Percentiles rank a stretch among this genome's conserved stretches.
These are phyloP conservation scores for Cladosporium sp. DNA, from an alignment of 2,329 filamentous ascomycete genomes.

Conservation along the genomic window DNA sequence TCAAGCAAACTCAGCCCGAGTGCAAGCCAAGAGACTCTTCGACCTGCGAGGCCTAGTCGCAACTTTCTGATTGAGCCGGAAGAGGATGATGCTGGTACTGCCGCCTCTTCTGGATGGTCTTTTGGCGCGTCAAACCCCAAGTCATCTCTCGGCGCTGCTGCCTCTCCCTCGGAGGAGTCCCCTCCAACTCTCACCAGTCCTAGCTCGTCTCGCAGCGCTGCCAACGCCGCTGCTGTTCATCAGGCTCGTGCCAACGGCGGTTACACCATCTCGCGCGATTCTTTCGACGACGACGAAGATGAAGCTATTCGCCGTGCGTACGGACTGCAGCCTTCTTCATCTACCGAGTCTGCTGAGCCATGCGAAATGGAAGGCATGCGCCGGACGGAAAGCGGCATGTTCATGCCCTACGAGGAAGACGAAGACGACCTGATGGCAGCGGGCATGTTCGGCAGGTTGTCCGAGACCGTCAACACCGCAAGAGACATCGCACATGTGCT, in stretches of 20 bases:
- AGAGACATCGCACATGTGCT: slow-evolving; percentile 62
- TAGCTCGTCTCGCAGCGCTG: background rate
- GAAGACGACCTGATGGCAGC: slow-evolving; percentile 53
- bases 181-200: background rate
- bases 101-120: slow-evolving; percentile 27
- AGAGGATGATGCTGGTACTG: slow-evolving; percentile 15
- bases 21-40: slow-evolving; percentile 76
- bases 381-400: slow-evolving; percentile 81
- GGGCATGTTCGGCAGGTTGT: slow-evolving; percentile 71
- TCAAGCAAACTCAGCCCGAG: slow-evolving; percentile 57
- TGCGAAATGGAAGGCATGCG: slow-evolving; percentile 62
- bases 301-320: slow-evolving; percentile 41
- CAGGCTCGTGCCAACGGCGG: slow-evolving; percentile 6
- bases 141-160: slow-evolving; percentile 27
- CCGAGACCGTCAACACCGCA: slow-evolving; percentile 70
- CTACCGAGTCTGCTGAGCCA: slow-evolving; percentile 37
- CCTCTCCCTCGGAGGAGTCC: slow-evolving; percentile 11
- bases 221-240: slow-evolving; percentile 8
- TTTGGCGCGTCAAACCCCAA: slow-evolving; percentile 32
- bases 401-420: slow-evolving; percentile 80
- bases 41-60: slow-evolving; percentile 63
- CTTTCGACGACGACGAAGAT: slow-evolving; percentile 47
- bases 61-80: slow-evolving; percentile 57
- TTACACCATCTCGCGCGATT: slow-evolving; percentile 7
- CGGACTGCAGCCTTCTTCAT: slow-evolving; percentile 30